Base-by-base conservation (phyloP, 2,329 filamentous ascomycete species). In the Colletotrichum gigasporum region DNA sequence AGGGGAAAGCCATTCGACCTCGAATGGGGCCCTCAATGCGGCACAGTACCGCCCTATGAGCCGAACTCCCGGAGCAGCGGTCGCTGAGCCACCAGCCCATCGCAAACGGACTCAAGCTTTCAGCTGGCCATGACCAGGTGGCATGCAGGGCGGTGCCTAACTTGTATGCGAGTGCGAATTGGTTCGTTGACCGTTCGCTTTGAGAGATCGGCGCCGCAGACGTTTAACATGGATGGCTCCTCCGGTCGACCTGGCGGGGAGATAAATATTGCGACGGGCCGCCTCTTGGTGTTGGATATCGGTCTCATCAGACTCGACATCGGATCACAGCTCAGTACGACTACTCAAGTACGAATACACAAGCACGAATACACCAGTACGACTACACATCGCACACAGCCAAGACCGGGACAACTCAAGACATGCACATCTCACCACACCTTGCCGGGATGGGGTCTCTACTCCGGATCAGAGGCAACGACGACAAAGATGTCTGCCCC, bases 401-500 rank as follows among this genome's bases (percentile, higher is more conserved):
- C n/a, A n/a, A n/a, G n/a, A n/a, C n/a, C n/a, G n/a, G n/a, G n/a
- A n/a, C n/a, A n/a, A n/a, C n/a, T n/a, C n/a, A n/a, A n/a, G n/a
- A n/a, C n/a, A n/a, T n/a, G n/a, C n/a, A n/a, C n/a, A n/a, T n/a
- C n/a, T n/a, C n/a, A n/a, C n/a, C n/a, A n/a, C n/a, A n/a, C n/a
- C n/a, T n/a, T n/a, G n/a, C n/a, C n/a, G 10, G 30, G 7, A 56
- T 56, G 53, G 28, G 26, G 30, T 35, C 30, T 8, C 14, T 56
- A 2, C 9, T 56, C 4, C 28, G 18, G 8, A n/a, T n/a, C 39
- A 45, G 53, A 56, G 30, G 34, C 14, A 35, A 20, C 11, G 34
- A 39, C 10, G 39, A 47, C 30, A 56, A 35, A 9, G 34, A 64
- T 42, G 42, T 6, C 24, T 64, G 61, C 32, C 56, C 56, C 9